These are phyloP conservation scores for Edaphochlamys debaryana DNA, from an alignment of 139 green algal genomes.

Conservation along the genomic window DNA sequence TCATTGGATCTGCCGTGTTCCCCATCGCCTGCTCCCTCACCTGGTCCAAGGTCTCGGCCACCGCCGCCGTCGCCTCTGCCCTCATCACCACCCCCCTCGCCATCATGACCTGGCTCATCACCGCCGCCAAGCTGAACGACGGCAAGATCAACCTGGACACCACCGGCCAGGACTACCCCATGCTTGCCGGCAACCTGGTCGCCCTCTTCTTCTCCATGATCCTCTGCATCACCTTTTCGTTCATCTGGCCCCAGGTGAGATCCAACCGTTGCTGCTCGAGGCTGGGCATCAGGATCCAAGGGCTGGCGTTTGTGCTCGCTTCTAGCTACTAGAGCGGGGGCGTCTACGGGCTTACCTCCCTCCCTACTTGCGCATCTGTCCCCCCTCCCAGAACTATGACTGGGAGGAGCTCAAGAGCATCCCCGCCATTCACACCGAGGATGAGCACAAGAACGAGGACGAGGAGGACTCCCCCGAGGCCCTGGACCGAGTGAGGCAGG, in stretches of 20 bases:
- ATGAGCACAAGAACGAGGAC: conserved; percentile 30
- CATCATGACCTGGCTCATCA: conserved; percentile 73
- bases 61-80: conserved; percentile 75
- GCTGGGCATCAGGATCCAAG: too few relatives aligned
- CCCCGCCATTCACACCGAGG: conserved; percentile 46
- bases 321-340: too few relatives aligned
- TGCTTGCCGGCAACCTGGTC: conserved; percentile 89
- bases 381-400: conserved; percentile 48
- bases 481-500: too few relatives aligned
- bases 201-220: conserved; percentile 77
- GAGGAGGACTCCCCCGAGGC: conserved; percentile 53
- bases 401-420: conserved; percentile 54
- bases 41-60: conserved; percentile 72
- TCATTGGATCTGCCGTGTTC: conserved; percentile 91
- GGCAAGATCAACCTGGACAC: conserved; percentile 44
- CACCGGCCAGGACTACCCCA: conserved; percentile 80
- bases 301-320: too few relatives aligned
- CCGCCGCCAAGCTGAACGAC: conserved; percentile 46
- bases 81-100: conserved; percentile 60
- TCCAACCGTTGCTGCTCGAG: too few relatives aligned
- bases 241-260: conserved; percentile 59
- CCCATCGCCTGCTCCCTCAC: conserved; percentile 52
- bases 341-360: too few relatives aligned
- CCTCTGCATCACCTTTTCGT: conserved; percentile 72
- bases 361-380: too few relatives aligned